A percentile compares a stretch with the other conserved stretches of the same genome.
Evolutionary conservation across 106 monocot species (phyloP).

Genomic region (Dendrobium officinale): DNA sequence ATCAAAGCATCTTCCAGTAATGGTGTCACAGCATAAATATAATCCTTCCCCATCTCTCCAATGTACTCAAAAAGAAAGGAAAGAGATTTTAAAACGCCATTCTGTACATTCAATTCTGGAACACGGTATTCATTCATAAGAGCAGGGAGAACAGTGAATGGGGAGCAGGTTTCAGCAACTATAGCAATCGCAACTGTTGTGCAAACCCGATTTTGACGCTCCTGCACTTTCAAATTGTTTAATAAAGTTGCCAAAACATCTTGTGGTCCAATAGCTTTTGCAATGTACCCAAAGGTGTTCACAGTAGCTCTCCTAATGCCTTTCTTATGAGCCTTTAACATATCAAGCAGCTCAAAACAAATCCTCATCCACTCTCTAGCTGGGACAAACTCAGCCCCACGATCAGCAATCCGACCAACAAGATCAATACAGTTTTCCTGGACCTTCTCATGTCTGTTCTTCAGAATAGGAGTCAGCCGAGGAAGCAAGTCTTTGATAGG

Average conservation of each 20-base stretch:
- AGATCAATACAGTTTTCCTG: slow-evolving; percentile 99
- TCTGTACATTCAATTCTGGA: slow-evolving; percentile 91
- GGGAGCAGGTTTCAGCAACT: slow-evolving; percentile 95
- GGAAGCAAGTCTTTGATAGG: slow-evolving; percentile 97
- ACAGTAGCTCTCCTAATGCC: slow-evolving; percentile 95
- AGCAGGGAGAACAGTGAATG: slow-evolving; percentile 93
- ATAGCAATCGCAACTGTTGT: slow-evolving; percentile 98
- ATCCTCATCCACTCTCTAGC: slow-evolving; percentile 99
- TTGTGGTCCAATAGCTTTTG: slow-evolving; percentile 99
- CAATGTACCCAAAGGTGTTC: slow-evolving; percentile 98
- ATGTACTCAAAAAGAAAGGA: slow-evolving; percentile 98
- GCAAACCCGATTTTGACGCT: slow-evolving; percentile 96
- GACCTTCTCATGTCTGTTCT: slow-evolving; percentile 98
- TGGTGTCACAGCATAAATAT: slow-evolving; percentile 95
- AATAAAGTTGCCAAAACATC: slow-evolving; percentile 92
- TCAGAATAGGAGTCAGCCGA: slow-evolving; percentile 85
- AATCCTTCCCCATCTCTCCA: slow-evolving; percentile 99
- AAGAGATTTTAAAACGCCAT: slow-evolving; percentile 92
- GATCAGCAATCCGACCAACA: slow-evolving; percentile 97
- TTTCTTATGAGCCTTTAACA: slow-evolving; percentile 98
- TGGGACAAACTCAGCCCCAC: slow-evolving; percentile 98
- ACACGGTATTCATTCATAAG: slow-evolving; percentile 98
- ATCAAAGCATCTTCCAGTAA: slow-evolving; percentile 95
- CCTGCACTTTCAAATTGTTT: slow-evolving; percentile 96
- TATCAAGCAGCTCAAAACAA: slow-evolving; percentile 97